Evolutionary conservation across 306 rosid species (phyloP).

Genomic region (Citrullus amarus): DNA sequence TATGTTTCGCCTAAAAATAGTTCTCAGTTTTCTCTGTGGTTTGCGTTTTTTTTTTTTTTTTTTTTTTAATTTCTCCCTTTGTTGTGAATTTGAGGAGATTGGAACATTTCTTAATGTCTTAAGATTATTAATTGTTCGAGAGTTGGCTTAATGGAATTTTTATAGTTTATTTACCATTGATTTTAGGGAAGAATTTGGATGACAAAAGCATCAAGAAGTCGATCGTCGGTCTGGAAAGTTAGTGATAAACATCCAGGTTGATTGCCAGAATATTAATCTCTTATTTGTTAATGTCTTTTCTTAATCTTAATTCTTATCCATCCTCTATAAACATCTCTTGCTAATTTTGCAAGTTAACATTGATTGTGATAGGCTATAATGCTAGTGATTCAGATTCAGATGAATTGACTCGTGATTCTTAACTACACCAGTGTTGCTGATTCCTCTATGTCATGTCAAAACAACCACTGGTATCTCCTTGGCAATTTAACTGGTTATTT

Average conservation of each 20-base stretch:
- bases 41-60: not conserved
- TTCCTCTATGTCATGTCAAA: constrained; percentile 1
- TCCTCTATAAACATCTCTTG: not conserved
- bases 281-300: not conserved
- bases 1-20: not conserved
- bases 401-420: constrained; percentile 47
- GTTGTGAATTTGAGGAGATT: not conserved
- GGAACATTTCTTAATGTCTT: not conserved
- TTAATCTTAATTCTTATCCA: not conserved
- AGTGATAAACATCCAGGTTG: constrained; percentile 88
- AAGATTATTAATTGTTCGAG: not conserved
- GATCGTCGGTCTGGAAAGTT: constrained; percentile 89
- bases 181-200: constrained; percentile 79
- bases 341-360: constrained; percentile 2
- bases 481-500: not conserved
- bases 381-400: constrained; percentile 97
- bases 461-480: not conserved
- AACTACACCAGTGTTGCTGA: constrained; percentile 7
- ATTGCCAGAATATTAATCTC: not conserved
- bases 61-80: not conserved
- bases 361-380: constrained; percentile 51
- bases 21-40: not conserved
- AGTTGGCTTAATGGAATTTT: not conserved
- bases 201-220: constrained; percentile 66
- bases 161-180: not conserved